Base-by-base conservation (phyloP, 164 flowering plant genomes). In the Tetrastigma voinierianum region DNA sequence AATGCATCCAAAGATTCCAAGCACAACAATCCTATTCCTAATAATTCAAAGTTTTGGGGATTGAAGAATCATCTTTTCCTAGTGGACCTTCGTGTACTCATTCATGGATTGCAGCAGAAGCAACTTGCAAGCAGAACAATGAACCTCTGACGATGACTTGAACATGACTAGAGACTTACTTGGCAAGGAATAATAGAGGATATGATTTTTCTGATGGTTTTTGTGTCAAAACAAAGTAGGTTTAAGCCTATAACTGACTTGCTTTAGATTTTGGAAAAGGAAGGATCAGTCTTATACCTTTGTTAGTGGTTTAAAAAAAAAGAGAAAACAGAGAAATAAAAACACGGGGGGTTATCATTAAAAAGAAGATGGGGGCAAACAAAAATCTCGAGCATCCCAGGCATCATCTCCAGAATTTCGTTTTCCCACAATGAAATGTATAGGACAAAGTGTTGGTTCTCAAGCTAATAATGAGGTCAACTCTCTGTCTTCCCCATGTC, bases 331-430 rank as follows among this genome's bases (percentile, higher is more conserved):
- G 53, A 17, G 21, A 51, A 9, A 57, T 43, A 2, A 16, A 16
- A 59, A 67, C 51, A 3, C 44, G 61, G 67, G 59, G 71, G n/a
- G n/a, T n/a, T n/a, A n/a, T n/a, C 63, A 52, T 48, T 70, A 51
- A 20, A n/a, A n/a, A 62, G 59, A 40, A 40, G 57, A 40, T 32
- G 40, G 64, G n/a, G 57, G 55, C 20, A 32, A 63, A 58, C 54
- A 19, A 72, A n/a, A 68, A 76, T 77, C 83, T 80, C 80, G 81
- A 82, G 85, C 81, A 70, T 64, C 64, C 76, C 68, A 70, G 67
- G 61, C 64, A 70, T 66, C 70, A 54, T 59, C 64, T 59, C 69
- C 68, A 58, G 56, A 68, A 72, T 77, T 72, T 49, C 44, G 64
- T 51, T 57, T 20, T 59, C 46, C 88, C 83, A 79, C 84, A 73